Percentiles rank a stretch among this genome's conserved stretches.
Evolutionary conservation across 345 rosid species (phyloP).

Genomic region (Populus simonii): DNA sequence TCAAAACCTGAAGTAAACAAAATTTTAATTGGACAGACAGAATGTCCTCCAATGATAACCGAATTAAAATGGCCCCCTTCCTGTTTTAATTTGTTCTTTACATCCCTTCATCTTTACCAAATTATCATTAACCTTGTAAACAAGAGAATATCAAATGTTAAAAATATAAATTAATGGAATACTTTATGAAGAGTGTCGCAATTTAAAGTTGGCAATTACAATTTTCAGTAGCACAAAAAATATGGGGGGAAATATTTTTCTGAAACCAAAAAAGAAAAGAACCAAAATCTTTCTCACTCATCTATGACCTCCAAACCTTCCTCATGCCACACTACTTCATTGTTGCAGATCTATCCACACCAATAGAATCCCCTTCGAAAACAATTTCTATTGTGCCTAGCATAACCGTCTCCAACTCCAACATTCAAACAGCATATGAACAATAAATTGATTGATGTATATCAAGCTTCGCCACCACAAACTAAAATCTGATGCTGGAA

Average conservation of each 20-base stretch:
- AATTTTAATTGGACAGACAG: background rate
- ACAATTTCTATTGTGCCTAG: background rate
- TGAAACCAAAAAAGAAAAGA: background rate
- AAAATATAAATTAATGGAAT: background rate
- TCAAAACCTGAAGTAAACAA: background rate
- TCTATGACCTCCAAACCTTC: background rate
- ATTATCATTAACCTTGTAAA: background rate
- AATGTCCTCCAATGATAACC: background rate
- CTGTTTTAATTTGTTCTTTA: background rate
- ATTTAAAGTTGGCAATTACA: background rate
- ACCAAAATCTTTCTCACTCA: background rate
- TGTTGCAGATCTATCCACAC: background rate
- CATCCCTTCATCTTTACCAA: background rate
- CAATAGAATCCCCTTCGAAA: background rate
- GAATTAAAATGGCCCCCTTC: background rate
- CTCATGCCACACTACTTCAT: background rate
- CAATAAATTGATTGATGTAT: background rate
- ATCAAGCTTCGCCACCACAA: background rate
- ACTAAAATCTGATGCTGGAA: background rate
- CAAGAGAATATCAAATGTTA: background rate
- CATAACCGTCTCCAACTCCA: background rate
- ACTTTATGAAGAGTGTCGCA: background rate
- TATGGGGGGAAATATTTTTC: background rate
- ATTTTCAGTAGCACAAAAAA: background rate
- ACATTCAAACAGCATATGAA: background rate